These are phyloP conservation scores for Ustilago trichophora DNA, from an alignment of 1,284 basidiomycete genomes.

Conservation along the genomic window DNA sequence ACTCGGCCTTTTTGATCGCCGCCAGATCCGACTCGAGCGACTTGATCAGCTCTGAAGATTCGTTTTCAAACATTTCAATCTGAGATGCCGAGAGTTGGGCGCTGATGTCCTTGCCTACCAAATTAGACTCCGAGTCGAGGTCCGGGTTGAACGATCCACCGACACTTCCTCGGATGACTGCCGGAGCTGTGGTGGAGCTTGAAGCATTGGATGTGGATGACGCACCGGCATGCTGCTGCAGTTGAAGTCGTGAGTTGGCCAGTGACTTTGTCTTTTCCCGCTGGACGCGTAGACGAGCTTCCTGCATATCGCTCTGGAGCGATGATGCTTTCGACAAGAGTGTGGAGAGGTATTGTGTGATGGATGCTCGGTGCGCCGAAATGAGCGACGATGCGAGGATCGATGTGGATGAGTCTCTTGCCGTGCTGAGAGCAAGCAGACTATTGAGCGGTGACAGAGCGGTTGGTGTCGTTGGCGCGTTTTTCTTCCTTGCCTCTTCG, in stretches of 20 bases:
- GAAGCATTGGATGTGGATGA: constrained; percentile 1
- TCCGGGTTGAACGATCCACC: constrained; percentile 42
- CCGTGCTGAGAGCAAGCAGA: constrained; percentile 40
- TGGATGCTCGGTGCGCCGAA: constrained; percentile 81
- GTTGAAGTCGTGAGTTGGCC: constrained; percentile 32
- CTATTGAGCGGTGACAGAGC: constrained; percentile 16
- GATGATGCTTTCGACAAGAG: constrained; percentile 80
- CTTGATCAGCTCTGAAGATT: constrained; percentile 83
- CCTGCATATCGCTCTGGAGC: constrained; percentile 83
- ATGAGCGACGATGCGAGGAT: constrained; percentile 68
- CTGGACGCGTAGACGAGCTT: constrained; percentile 66
- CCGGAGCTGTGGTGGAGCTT: constrained; percentile 9
- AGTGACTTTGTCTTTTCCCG: constrained; percentile 44
- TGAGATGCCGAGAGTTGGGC: constrained; percentile 72
- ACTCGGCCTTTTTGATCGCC: constrained; percentile 86
- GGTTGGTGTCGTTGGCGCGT: constrained; percentile 38
- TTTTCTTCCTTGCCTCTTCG: constrained; percentile 72
- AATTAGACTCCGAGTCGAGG: constrained; percentile 26
- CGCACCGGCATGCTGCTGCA: constrained; percentile 8
- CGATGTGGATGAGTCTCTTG: constrained; percentile 42
- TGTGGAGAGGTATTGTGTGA: constrained; percentile 84
- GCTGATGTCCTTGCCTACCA: constrained; percentile 47
- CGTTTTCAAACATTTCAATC: constrained; percentile 87
- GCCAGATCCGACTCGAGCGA: constrained; percentile 82
- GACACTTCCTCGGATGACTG: constrained; percentile 43